These are phyloP conservation scores for Trichosporon sp. DNA, from an alignment of 1,284 basidiomycete genomes.

Conservation along the genomic window DNA sequence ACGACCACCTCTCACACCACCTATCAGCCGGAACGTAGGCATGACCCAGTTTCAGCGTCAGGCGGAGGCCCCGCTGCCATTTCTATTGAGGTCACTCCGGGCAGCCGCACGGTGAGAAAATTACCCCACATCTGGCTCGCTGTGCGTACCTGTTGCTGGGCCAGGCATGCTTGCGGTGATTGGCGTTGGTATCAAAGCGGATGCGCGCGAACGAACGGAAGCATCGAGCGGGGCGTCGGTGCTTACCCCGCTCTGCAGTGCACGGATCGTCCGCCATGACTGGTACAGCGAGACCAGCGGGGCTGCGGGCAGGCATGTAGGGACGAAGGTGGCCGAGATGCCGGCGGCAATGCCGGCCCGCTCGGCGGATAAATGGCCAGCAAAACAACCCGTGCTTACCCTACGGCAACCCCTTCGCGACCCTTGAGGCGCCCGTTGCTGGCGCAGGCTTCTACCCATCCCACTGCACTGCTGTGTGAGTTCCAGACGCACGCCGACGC, in stretches of 20 bases:
- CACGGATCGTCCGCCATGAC: neutral
- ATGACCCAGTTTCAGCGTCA: neutral
- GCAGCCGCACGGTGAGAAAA: neutral
- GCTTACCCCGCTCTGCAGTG: neutral
- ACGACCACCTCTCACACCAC: neutral
- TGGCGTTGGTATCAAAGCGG: neutral
- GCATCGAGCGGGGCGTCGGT: neutral
- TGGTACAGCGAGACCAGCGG: neutral
- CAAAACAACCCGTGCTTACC: neutral
- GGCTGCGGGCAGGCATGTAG: neutral
- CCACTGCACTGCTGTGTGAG: neutral
- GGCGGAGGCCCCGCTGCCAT: neutral
- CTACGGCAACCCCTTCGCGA: neutral
- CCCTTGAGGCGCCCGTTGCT: neutral
- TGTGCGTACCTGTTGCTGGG: neutral
- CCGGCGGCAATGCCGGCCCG: neutral
- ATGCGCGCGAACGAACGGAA: neutral
- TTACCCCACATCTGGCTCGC: neutral
- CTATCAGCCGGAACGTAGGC: too few species aligned
- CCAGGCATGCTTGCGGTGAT: neutral
- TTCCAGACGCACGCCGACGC: neutral
- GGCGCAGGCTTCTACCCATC: neutral
- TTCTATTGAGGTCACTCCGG: neutral
- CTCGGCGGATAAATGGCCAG: neutral
- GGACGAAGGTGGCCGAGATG: neutral